These are phyloP conservation scores for Phytopythium helicoides DNA, from an alignment of 352 stramenopile species.

Conservation along the genomic window DNA sequence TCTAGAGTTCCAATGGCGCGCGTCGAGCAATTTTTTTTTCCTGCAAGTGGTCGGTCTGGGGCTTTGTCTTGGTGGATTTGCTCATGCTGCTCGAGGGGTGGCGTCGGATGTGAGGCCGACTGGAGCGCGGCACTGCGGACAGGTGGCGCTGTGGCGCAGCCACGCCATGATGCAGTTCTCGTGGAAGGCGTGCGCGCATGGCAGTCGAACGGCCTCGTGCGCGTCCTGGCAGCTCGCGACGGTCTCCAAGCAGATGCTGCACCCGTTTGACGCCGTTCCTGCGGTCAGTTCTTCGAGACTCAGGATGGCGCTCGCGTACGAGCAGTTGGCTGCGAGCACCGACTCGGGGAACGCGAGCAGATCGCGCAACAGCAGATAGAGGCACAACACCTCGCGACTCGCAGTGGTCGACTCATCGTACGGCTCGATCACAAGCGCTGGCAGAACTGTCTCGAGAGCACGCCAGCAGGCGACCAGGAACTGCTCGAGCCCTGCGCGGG, in stretches of 20 bases:
- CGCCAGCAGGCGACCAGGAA: slow-evolving; percentile 51
- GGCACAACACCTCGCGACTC: slow-evolving; percentile 30
- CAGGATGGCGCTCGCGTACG: slow-evolving; percentile 55
- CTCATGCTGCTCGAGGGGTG: background rate
- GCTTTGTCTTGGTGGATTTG: background rate
- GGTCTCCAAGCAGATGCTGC: slow-evolving; percentile 58
- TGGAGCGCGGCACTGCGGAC: slow-evolving; percentile 48
- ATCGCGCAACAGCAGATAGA: slow-evolving; percentile 54
- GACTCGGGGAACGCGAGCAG: slow-evolving; percentile 47
- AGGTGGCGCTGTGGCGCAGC: slow-evolving; percentile 56
- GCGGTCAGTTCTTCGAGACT: slow-evolving; percentile 47
- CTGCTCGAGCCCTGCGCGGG: slow-evolving; percentile 33
- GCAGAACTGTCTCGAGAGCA: slow-evolving; percentile 41
- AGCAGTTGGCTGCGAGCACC: slow-evolving; percentile 46
- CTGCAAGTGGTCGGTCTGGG: no score
- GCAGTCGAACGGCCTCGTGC: slow-evolving; percentile 39
- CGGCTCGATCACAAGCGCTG: slow-evolving; percentile 38
- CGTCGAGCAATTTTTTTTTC: no score
- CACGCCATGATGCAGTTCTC: slow-evolving; percentile 71
- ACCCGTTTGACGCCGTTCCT: slow-evolving; percentile 30
- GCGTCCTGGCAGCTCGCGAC: background rate
- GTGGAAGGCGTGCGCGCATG: slow-evolving; percentile 55
- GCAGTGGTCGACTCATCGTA: slow-evolving; percentile 23
- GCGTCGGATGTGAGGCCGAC: slow-evolving; percentile 15
- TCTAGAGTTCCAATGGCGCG: no score